Evolutionary conservation across 2,329 filamentous ascomycete species (phyloP), one percentile per base, ranked within the genome.

Genomic region (Periconia macrospinosa): DNA sequence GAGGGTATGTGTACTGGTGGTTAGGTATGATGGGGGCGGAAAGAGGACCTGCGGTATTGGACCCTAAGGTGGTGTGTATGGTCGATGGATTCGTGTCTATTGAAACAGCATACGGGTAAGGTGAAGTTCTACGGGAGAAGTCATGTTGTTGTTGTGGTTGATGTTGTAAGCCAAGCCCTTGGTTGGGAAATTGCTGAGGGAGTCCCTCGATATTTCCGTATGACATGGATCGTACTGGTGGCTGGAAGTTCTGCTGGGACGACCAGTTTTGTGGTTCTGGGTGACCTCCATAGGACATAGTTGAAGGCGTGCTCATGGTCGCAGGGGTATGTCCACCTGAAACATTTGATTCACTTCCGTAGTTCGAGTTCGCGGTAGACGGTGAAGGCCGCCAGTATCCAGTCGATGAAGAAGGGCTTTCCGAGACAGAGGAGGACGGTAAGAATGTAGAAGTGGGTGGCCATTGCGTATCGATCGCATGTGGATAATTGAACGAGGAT

Each of bases 181-280:
- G 64, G 13, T 58, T 61, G 20, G 67, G 54, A 45, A 68, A 73
- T 11, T 73, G 68, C 19, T 68, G 68, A 11, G 67, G 60, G 14
- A 74, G 47, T 1, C 71, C 66, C 49, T 75, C 73, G 10, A 75
- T 73, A 37, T 74, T 70, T 3, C 72, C 70, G 45, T 73, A 75
- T 0, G 73, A 75, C 72, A 75, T 74, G 7, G 71, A 73, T 50
- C 72, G 60, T 20, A 68, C 61, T 5, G 71, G 71, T 3, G 67
- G 65, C 41, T 70, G 68, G 14, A 70, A 67, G 14, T 58, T 52
- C 27, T 63, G 59, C 48, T 15, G 43, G 14, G 68, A 61, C 30
- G 52, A 53, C 70, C 69, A 72, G 37, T 58, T 53, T 18, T 67
- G 69, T n/a, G 46, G 54, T 17, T 73, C 71, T 47, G 63, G 65